phyloP scores from a whole-genome alignment of 2,329 filamentous ascomycete genomes.

The Domatiomyces catenatus region DNA sequence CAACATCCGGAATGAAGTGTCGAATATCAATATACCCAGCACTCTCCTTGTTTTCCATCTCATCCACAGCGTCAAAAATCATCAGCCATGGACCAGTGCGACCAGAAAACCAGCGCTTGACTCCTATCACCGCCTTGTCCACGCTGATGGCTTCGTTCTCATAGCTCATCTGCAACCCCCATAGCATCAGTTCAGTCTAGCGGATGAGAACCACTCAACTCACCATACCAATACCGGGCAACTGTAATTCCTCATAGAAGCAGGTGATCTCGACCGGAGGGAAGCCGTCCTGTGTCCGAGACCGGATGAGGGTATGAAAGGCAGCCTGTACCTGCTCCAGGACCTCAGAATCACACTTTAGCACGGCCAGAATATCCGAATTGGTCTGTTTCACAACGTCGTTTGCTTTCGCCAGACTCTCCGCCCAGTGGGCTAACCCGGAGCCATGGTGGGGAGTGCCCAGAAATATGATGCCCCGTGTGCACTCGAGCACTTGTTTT shows the following conservation, averaged over 20 bases:
- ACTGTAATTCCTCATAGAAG: slow-evolving; percentile 53
- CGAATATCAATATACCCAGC: too few species aligned
- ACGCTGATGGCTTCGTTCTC: too few species aligned
- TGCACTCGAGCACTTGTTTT: slow-evolving; percentile 17
- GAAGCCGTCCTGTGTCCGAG: slow-evolving; percentile 9
- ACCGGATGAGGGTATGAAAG: slow-evolving; percentile 20
- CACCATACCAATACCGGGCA: slow-evolving; percentile 47
- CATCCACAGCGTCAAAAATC: too few species aligned
- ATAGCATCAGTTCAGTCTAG: too few species aligned
- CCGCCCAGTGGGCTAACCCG: slow-evolving; percentile 20
- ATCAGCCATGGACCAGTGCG: too few species aligned
- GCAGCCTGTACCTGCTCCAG: slow-evolving; percentile 19
- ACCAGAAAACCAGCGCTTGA: too few species aligned
- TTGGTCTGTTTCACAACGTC: slow-evolving; percentile 31
- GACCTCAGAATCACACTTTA: slow-evolving; percentile 19
- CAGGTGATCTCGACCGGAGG: slow-evolving; percentile 43
- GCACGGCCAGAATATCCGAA: slow-evolving; percentile 13
- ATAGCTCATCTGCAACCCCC: too few species aligned
- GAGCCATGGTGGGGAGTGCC: slow-evolving; percentile 25
- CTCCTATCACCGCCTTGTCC: too few species aligned
- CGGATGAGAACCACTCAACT: too few species aligned
- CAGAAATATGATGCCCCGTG: slow-evolving; percentile 22
- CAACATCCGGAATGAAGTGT: too few species aligned
- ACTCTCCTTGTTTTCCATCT: too few species aligned
- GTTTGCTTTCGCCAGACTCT: slow-evolving; percentile 32